Base-by-base conservation (phyloP, 23 red algal genomes). In the Pyropia yezoensis region DNA sequence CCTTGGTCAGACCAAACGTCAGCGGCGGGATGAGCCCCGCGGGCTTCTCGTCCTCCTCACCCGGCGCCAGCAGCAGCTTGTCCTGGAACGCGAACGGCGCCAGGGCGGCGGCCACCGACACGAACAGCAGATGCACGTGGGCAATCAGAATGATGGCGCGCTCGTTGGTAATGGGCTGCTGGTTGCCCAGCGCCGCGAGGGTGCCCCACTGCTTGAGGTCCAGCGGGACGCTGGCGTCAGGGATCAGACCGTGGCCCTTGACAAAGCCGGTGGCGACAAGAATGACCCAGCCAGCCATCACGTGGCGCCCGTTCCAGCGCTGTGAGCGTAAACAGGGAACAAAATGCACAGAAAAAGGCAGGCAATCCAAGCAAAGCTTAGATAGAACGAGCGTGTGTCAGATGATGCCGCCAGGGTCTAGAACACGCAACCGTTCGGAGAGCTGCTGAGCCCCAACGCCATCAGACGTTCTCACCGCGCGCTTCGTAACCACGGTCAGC, bases 21-120 rank as follows among this genome's bases (percentile, higher is more conserved):
- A 95, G 70, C 17, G 69, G 33, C 9, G 90, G 90, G 25, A 95
- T 62, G 12, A 95, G 82, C 1, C 90, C 90, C 26, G 77, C 74
- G 2, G 90, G 90, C 61, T 80, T 67, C 69, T 88, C 82, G 62
- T 95, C 90, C 16, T 54, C 64, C 83, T 95, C 90, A 47, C 82
- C 90, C 6, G 61, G 70, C 32, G 55, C 70, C 22, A 95, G 78
- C 14, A 95, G 78, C n/a, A 95, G 68, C 59, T 88, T 95, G 59
- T 95, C 90, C 67, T 95, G 90, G 60, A 95, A 95, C 25, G 72
- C 62, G 33, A 95, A 95, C 9, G 90, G 90, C 27, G 90, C 80
- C 16, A 95, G 59, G 16, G 90, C 66, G 50, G 90, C 90, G 19
- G 90, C 90, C 26, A 95, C 51, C 49, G 66, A 75, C 16, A 95